These are phyloP conservation scores for Salix arbutifolia DNA, from an alignment of 345 rosid species.

Conservation along the genomic window DNA sequence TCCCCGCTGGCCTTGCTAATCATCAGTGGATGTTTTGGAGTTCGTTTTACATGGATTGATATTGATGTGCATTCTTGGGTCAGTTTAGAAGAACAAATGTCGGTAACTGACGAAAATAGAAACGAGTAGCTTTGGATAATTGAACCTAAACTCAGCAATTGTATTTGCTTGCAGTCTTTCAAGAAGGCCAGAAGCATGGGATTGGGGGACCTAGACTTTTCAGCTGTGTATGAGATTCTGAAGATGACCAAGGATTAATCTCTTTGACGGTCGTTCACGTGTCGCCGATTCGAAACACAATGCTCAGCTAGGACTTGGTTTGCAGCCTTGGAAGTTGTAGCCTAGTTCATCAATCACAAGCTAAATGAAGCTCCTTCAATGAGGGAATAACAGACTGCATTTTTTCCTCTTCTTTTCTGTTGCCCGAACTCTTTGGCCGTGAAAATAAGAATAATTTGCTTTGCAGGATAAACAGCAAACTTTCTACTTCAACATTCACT, in stretches of 20 bases:
- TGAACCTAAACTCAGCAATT: neutral
- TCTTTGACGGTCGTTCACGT: neutral
- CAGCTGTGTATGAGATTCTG: constrained; percentile 74
- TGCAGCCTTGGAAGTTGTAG: neutral
- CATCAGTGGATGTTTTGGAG: too few species aligned
- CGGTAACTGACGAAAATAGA: too few species aligned
- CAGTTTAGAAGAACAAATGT: too few species aligned
- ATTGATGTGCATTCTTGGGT: too few species aligned
- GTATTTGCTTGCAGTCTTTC: constrained; percentile 51
- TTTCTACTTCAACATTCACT: too few species aligned
- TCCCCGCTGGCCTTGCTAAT: too few species aligned
- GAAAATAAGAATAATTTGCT: neutral
- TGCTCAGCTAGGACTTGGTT: neutral
- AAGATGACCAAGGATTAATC: constrained; percentile 37
- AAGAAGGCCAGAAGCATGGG: constrained; percentile 92
- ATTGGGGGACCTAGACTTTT: constrained; percentile 79
- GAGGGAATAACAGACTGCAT: too few species aligned
- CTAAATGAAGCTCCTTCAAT: neutral
- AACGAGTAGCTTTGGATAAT: neutral
- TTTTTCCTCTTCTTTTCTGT: neutral
- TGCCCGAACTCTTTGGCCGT: neutral
- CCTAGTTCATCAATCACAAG: neutral
- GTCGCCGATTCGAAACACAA: too few species aligned
- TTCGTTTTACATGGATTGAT: too few species aligned
- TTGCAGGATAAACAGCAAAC: too few species aligned